These are phyloP conservation scores for Cichorium intybus DNA, from an alignment of 140 eudicot genomes.

Conservation along the genomic window DNA sequence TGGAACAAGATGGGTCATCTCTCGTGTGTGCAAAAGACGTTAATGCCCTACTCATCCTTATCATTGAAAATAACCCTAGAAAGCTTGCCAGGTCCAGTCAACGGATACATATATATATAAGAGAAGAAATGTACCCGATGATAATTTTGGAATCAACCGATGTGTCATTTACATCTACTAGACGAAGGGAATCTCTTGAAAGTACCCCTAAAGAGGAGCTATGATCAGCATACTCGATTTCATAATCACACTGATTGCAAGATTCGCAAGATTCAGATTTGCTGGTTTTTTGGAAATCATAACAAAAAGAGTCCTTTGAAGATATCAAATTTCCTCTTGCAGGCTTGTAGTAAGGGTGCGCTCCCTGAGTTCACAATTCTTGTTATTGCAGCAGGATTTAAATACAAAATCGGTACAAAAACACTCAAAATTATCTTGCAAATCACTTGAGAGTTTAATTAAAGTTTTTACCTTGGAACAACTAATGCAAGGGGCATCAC, in stretches of 20 bases:
- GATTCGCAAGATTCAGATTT: slow-evolving; percentile 37
- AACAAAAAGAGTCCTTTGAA: slow-evolving; percentile 53
- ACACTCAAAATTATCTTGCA: neutral
- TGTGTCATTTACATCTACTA: slow-evolving; percentile 49
- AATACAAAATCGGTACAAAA: neutral
- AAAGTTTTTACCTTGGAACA: slow-evolving; percentile 63
- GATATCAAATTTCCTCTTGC: slow-evolving; percentile 43
- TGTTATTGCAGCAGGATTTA: neutral
- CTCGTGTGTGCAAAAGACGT: neutral
- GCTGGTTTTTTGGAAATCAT: slow-evolving; percentile 46
- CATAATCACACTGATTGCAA: slow-evolving; percentile 75
- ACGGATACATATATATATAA: neutral
- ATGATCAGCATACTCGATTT: slow-evolving; percentile 75
- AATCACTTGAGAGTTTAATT: neutral
- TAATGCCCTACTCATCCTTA: neutral
- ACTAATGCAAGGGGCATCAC: slow-evolving; percentile 89
- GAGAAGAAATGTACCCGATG: slow-evolving; percentile 54
- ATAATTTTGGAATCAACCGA: slow-evolving; percentile 42
- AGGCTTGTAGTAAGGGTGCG: slow-evolving; percentile 77
- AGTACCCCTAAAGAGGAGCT: slow-evolving; percentile 88
- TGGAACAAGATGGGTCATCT: neutral
- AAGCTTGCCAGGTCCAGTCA: neutral
- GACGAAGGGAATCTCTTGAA: slow-evolving; percentile 56
- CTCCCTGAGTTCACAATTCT: slow-evolving; percentile 54
- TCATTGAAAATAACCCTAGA: neutral